Evolutionary conservation across 2,329 filamentous ascomycete species (phyloP), one percentile per base, ranked within the genome.

Genomic region (Colletotrichum costaricense): DNA sequence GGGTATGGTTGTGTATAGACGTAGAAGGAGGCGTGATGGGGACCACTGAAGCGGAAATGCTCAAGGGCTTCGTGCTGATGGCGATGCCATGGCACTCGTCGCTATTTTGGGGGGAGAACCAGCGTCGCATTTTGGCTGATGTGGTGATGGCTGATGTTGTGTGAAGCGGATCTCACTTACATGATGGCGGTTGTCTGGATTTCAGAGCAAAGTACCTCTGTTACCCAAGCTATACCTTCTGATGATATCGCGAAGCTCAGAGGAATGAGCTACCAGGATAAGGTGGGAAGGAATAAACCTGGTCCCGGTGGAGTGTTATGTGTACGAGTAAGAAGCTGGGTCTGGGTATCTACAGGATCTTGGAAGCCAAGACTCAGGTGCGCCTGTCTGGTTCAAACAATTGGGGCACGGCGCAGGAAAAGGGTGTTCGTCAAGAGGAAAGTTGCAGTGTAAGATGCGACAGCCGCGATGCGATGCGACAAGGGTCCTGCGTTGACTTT

Each of bases 401-500:
- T 60, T 69, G 42, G n/a, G 42, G 63, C 35, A 46, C 24, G 19
- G 11, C 55, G 52, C 42, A 49, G 30, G 55, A 6, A 63, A 35
- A 35, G 11, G 14, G 9, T 9, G 54, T 57, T 69, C 24, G 42
- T 33, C 24, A 26, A 69, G 49, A 55, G 52, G 22, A 35, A 69
- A 64, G 46, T 60, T 69, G 59, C 60, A 59, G n/a, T 56, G 33
- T 4, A 46, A 46, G 42, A 63, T 60, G 55, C 66, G 66, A 59
- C 69, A 69, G 59, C 59, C 30, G 24, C 42, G 59, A 60, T 69
- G 65, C 65, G 16, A 69, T 69, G 65, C 65, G n/a, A 69, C 69
- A 72, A 72, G 69, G 69, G 65, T 64, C 42, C 33, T n/a, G 3
- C 14, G 55, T 24, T 30, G 52, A 69, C 65, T 72, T 72, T 72